phyloP scores from a whole-genome alignment of 208 protist genomes.

The Leishmania arabica region DNA sequence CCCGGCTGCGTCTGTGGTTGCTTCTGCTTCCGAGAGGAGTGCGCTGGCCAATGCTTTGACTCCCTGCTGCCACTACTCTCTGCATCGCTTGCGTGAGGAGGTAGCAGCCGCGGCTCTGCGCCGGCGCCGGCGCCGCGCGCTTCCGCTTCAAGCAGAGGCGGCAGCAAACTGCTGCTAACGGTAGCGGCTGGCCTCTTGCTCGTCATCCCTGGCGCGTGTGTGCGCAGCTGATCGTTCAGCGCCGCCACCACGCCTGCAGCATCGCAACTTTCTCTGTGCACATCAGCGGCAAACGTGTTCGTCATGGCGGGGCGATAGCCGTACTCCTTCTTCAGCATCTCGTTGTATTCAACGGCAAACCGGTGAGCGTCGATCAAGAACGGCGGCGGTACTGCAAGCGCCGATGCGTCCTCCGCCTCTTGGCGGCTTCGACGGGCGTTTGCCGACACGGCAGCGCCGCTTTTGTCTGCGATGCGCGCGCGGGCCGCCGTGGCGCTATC shows the following conservation, averaged over 20 bases:
- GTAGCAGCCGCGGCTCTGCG: neutral
- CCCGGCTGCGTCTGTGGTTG: neutral
- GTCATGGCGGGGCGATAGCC: slow-evolving; percentile 63
- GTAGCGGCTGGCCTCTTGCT: slow-evolving; percentile 4
- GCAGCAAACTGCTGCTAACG: slow-evolving; percentile 1
- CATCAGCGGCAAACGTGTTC: slow-evolving; percentile 30
- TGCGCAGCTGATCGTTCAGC: slow-evolving; percentile 26
- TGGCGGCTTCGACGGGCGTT: neutral
- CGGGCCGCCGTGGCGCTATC: neutral
- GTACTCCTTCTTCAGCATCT: slow-evolving; percentile 70
- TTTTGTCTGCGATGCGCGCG: slow-evolving; percentile 10
- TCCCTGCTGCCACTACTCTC: neutral
- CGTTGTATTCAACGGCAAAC: slow-evolving; percentile 80
- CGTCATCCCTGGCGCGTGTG: slow-evolving; percentile 25
- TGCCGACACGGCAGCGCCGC: neutral
- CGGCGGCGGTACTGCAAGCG: slow-evolving; percentile 10
- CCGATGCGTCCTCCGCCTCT: neutral
- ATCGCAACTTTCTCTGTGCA: neutral
- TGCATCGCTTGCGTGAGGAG: neutral
- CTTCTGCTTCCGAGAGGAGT: neutral
- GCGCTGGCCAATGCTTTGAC: neutral
- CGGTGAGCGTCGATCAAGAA: slow-evolving; percentile 78
- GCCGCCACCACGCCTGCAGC: neutral
- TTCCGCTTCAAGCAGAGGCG: slow-evolving; percentile 8
- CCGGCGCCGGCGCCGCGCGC: neutral